Conservation (phyloP, 257 asterid species). For the Sherardia arvensis region DNA sequence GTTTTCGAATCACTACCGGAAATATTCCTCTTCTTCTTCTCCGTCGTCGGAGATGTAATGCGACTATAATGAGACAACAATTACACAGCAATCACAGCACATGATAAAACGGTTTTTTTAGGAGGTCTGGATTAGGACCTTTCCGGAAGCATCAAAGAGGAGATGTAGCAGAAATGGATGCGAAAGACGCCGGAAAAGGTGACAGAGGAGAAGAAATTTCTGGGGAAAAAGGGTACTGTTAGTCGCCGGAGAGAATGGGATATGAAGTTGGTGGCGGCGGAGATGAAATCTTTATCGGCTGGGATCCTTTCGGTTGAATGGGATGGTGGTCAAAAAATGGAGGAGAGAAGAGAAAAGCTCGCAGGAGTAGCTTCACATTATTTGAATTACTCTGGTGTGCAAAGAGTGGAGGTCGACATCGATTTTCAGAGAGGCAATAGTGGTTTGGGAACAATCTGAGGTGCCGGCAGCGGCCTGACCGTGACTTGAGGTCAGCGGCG, state of each 20-base stretch:
- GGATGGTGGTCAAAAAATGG: constrained; percentile 47
- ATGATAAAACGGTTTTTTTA: constrained; percentile 46
- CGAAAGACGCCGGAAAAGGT: constrained; percentile 48
- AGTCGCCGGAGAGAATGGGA: constrained; percentile 22
- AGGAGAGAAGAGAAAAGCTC: background rate
- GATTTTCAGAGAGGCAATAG: too few species aligned
- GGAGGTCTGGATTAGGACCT: constrained; percentile 37
- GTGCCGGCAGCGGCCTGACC: too few species aligned
- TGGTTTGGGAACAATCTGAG: too few species aligned
- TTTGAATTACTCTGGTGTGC: too few species aligned
- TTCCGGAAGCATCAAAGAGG: constrained; percentile 39
- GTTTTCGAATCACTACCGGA: constrained; percentile 32
- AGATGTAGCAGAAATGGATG: constrained; percentile 56
- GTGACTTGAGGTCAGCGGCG: too few species aligned
- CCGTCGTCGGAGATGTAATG: constrained; percentile 48
- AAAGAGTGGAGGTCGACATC: too few species aligned
- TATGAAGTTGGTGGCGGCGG: constrained; percentile 23
- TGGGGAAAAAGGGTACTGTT: constrained; percentile 38
- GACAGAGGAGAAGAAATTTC: constrained; percentile 38
- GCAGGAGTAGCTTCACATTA: too few species aligned
- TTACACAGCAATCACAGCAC: constrained; percentile 40
- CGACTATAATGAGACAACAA: constrained; percentile 39
- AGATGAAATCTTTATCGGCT: constrained; percentile 35
- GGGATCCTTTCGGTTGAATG: constrained; percentile 33
- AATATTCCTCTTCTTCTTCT: constrained; percentile 18